phyloP scores from a whole-genome alignment of 2,329 filamentous ascomycete species.

The Trichoderma gracile region DNA sequence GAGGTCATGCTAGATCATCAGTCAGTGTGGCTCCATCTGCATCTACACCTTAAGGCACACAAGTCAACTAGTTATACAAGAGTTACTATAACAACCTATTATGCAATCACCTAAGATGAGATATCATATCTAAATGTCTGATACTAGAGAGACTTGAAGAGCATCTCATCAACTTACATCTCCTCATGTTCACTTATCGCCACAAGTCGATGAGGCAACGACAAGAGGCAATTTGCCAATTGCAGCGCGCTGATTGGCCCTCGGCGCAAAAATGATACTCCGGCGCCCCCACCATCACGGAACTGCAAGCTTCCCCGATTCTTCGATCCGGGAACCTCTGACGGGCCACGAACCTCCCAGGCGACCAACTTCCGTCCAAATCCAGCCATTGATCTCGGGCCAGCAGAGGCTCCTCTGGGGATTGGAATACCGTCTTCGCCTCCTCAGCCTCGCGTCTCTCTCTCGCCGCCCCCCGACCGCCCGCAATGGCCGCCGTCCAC shows the following conservation, averaged over 20 bases:
- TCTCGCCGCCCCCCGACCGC: slow-evolving; percentile 32
- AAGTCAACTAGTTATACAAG: too few relatives aligned
- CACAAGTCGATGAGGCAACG: not conserved
- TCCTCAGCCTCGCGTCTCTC: slow-evolving; percentile 28
- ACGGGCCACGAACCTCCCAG: slow-evolving; percentile 37
- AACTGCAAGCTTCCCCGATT: slow-evolving; percentile 37
- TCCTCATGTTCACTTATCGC: too few relatives aligned
- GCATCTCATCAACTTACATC: too few relatives aligned
- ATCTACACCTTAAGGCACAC: too few relatives aligned
- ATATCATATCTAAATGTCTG: too few relatives aligned
- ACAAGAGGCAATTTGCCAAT: slow-evolving; percentile 31
- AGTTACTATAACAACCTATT: too few relatives aligned
- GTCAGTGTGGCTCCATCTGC: too few relatives aligned
- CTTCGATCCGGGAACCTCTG: slow-evolving; percentile 35
- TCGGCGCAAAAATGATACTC: slow-evolving; percentile 39
- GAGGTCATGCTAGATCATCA: too few relatives aligned
- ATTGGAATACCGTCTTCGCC: slow-evolving; percentile 31
- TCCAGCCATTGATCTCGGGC: slow-evolving; percentile 40
- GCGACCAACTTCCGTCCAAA: slow-evolving; percentile 32
- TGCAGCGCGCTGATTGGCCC: slow-evolving; percentile 35
- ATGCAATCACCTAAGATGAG: too few relatives aligned
- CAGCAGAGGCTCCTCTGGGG: slow-evolving; percentile 39
- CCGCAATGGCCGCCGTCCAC: slow-evolving; percentile 68
- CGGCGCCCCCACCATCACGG: slow-evolving; percentile 34
- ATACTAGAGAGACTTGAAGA: too few relatives aligned